Base-by-base conservation (phyloP, 2,329 filamentous ascomycete species). In the Apiospora pterosperma region DNA sequence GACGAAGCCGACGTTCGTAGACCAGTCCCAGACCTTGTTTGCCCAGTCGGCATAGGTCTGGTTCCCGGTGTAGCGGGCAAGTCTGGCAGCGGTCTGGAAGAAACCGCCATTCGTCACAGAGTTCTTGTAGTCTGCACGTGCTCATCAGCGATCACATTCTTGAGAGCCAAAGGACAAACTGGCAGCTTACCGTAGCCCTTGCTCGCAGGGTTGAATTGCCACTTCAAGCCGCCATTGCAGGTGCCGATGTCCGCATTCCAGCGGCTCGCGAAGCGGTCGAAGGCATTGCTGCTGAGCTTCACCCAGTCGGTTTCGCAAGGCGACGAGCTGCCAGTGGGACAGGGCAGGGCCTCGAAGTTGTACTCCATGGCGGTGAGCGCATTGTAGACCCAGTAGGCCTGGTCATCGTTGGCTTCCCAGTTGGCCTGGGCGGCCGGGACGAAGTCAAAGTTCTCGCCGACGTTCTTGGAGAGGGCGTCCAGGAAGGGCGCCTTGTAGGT, bases 161-260 rank as follows among this genome's bases (percentile, higher is more conserved):
- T 34, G 16, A 34, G 16, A 2, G 4, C 2, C 31, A 38, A 38
- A 21, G 16, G 16, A 12, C 10, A n/a, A 28, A n/a, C 7, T n/a
- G 16, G 11, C 25, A n/a, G 31, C 60, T 21, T 42, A 62, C 60
- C 41, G 73, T 87, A 89, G 11, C 87, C 87, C 6, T 75, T 76
- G 65, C 88, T 86, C 69, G 84, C 83, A 2, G 81, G 76, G 71
- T 82, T 85, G 64, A 88, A 85, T 74, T 89, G 86, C 84, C 85
- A 87, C 69, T 84, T 82, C 62, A 88, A 71, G 16, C 85, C 86
- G 64, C 85, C 86, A 19, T 77, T 78, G 69, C 86, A 88, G 6
- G 76, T 78, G 0, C 72, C 73, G 3, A 72, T 77, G 67, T 88
- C 84, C 81, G 85, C 87, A 60, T 84, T 80, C 58, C 85, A 74